phyloP scores from a whole-genome alignment of 768 basidiomycete genomes.

The Saitozyma sp. region DNA sequence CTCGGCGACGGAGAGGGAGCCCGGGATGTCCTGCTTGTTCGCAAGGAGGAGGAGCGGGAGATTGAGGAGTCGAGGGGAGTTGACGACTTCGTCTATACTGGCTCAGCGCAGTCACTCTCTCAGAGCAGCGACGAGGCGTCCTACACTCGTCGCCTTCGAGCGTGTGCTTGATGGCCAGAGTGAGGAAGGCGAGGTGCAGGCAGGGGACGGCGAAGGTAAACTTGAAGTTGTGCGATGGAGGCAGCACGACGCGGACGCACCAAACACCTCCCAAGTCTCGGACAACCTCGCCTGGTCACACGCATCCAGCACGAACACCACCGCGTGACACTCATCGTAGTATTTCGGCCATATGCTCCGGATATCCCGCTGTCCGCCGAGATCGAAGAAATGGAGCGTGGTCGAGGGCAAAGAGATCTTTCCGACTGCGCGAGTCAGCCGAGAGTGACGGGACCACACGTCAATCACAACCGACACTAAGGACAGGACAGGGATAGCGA shows the following conservation, averaged over 20 bases:
- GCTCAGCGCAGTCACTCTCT: background rate
- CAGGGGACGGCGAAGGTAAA: background rate
- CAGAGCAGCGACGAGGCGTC: background rate
- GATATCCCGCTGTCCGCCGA: slow-evolving; percentile 92
- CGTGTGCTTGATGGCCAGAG: too few species aligned
- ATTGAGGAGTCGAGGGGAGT: slow-evolving; percentile 82
- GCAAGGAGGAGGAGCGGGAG: slow-evolving; percentile 88
- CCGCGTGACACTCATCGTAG: slow-evolving; percentile 95
- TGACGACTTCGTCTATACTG: slow-evolving; percentile 73
- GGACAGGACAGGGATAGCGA: background rate
- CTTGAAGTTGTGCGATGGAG: background rate
- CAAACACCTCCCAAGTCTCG: slow-evolving; percentile 97
- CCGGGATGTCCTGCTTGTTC: slow-evolving; percentile 88
- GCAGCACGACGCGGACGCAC: slow-evolving; percentile 57
- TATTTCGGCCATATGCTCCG: slow-evolving; percentile 89
- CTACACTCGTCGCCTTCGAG: too few species aligned
- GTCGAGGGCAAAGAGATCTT: slow-evolving; percentile 91
- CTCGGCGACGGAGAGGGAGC: slow-evolving; percentile 80
- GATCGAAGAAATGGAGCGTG: slow-evolving; percentile 93
- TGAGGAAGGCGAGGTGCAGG: too few species aligned
- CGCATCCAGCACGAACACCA: slow-evolving; percentile 92
- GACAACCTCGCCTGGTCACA: slow-evolving; percentile 79
- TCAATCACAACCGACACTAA: background rate
- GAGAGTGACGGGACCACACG: background rate
- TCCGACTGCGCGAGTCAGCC: slow-evolving; percentile 63